Conservation (phyloP, 2,329 filamentous ascomycete genomes). For the Colletotrichum tanaceti region DNA sequence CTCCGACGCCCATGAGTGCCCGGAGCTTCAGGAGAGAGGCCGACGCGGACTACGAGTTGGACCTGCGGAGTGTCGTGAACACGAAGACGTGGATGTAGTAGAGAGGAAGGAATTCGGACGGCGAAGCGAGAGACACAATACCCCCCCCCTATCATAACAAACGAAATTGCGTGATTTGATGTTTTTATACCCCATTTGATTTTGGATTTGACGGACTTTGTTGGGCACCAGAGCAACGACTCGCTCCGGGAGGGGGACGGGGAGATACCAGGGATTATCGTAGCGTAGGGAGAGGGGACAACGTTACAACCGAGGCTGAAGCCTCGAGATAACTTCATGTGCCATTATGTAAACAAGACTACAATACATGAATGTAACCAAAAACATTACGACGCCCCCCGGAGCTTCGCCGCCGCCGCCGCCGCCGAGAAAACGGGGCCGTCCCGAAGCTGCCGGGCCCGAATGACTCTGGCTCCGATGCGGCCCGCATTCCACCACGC, state of each 20-base stretch:
- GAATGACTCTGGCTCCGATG: conserved; percentile 10
- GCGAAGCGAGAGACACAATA: not conserved
- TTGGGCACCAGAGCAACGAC: no score
- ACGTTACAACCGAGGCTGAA: no score
- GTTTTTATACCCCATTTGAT: not conserved
- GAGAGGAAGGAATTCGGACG: no score
- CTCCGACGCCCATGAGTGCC: conserved; percentile 6
- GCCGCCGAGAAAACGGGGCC: conserved; percentile 35
- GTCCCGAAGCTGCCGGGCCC: conserved; percentile 23
- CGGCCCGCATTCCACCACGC: conserved; percentile 17
- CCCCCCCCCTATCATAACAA: not conserved
- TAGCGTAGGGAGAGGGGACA: no score
- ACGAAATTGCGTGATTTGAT: not conserved
- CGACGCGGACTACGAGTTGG: conserved; percentile 25
- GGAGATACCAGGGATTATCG: no score
- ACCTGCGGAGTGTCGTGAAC: conserved; percentile 13
- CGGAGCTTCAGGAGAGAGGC: conserved; percentile 12
- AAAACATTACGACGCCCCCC: no score
- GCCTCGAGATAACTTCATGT: no score
- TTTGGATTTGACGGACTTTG: no score
- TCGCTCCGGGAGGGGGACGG: no score
- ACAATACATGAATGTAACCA: no score
- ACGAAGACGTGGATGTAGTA: conserved; percentile 33
- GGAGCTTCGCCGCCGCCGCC: no score
- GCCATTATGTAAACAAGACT: no score